Conservation (phyloP, 805 yeast species). For the Candida takata region DNA sequence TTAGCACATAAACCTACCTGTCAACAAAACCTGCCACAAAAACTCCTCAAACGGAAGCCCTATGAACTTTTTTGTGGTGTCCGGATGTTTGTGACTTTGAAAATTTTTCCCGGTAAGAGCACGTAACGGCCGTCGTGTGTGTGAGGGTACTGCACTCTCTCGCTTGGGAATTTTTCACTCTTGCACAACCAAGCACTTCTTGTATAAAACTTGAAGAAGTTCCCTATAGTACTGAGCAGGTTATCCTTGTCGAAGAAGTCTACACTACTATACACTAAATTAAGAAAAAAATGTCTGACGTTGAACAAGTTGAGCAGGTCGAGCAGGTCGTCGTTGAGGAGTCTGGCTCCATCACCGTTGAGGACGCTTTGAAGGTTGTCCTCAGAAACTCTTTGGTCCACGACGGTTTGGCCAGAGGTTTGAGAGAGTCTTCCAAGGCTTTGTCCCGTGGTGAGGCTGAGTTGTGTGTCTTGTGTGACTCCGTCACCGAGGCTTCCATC, state of each 20-base stretch:
- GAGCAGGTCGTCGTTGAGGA: slow-evolving; percentile 84
- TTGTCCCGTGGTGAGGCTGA: slow-evolving; percentile 96
- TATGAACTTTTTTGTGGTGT: slow-evolving; percentile 5
- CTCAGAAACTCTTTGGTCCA: slow-evolving; percentile 96
- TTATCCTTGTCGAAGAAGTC: slow-evolving; percentile 68
- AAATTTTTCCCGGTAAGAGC: slow-evolving; percentile 8
- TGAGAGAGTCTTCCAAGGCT: slow-evolving; percentile 99
- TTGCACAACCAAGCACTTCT: background rate
- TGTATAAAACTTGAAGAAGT: slow-evolving; percentile 1
- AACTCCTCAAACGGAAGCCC: too few relatives aligned
- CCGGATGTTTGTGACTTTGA: slow-evolving; percentile 14
- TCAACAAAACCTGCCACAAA: too few relatives aligned
- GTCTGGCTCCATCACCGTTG: slow-evolving; percentile 87
- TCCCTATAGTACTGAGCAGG: slow-evolving; percentile 49
- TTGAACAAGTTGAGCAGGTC: slow-evolving; percentile 79
- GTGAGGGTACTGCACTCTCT: too few relatives aligned
- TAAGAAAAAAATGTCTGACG: slow-evolving; percentile 77
- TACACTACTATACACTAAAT: slow-evolving; percentile 18
- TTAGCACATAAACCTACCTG: too few relatives aligned
- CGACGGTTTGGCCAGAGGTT: slow-evolving; percentile 99
- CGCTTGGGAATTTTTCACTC: slow-evolving; percentile 1
- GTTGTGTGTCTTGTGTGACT: slow-evolving; percentile 94
- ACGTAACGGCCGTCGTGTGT: background rate
- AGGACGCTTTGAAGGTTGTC: slow-evolving; percentile 97
- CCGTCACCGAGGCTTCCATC: slow-evolving; percentile 97